Evolutionary conservation across 2,329 filamentous ascomycete genomes (phyloP), one percentile per base, ranked within the genome.

Genomic region (Leptographium lundbergii): DNA sequence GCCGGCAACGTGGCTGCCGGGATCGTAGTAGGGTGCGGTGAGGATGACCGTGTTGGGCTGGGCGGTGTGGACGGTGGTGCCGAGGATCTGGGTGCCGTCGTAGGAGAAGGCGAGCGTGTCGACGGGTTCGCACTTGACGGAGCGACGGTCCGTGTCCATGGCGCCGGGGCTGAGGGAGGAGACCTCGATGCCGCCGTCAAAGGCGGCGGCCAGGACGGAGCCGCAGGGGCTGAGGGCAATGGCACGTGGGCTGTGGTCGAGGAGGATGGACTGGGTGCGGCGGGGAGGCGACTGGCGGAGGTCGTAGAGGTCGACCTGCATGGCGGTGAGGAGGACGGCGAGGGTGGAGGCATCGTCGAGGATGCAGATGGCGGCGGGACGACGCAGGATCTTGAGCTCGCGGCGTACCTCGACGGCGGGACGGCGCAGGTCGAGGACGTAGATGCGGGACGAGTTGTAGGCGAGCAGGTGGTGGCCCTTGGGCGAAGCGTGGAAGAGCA

Each of bases 161-260:
- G 82, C 83, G 57, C 77, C 81, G 2, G 85, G 76, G 54, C 81
- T 82, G 47, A 95, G 74, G 6, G 89, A 88, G 32, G 88, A 85
- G 0, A 96, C 88, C 70, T 96, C 91, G 62, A 96, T 91, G n/a
- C 88, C 89, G 59, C 88, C 88, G 67, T 90, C 85, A 70, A 91
- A 95, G 9, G 90, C 90, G 19, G 89, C 87, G 27, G 91, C 91
- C 53, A 96, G 73, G 17, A 96, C 88, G 51, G 86, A 84, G 27
- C 89, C 89, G 63, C 87, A 88, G 1, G 90, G 89, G 0, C 90
- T 92, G 34, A 96, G 74, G 19, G 88, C 85, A 63, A 96, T 87
- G 17, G 89, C 84, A 58, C 85, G 82, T 10, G 91, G 89, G 59
- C 83, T 81, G 69, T 94, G 86, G 66, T 92, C 88, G 61, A 96